These are phyloP conservation scores for Erysimum cheiranthoides DNA, from an alignment of 345 rosid species.

Conservation along the genomic window DNA sequence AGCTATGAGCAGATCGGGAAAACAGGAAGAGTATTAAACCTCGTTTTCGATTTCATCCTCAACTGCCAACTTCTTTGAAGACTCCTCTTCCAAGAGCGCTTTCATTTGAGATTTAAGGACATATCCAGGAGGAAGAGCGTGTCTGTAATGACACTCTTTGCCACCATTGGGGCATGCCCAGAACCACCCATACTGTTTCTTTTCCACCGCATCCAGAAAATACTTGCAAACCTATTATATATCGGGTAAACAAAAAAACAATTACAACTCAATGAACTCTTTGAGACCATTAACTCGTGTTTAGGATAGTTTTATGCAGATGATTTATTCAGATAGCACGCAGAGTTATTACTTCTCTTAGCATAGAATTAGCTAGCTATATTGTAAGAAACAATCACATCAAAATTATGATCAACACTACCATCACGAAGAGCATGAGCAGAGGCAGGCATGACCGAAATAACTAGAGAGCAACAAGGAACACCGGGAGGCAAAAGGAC, in stretches of 20 bases:
- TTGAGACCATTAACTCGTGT: neutral
- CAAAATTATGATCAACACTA: conserved; percentile 10
- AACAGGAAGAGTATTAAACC: conserved; percentile 49
- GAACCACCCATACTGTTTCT: conserved; percentile 98
- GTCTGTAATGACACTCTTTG: conserved; percentile 91
- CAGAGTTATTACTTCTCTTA: neutral
- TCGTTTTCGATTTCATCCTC: conserved; percentile 95
- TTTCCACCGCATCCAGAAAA: conserved; percentile 95
- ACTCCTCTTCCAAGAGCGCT: conserved; percentile 89
- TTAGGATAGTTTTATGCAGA: neutral
- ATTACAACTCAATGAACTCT: conserved; percentile 3
- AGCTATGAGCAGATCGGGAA: conserved; percentile 3
- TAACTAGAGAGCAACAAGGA: conserved; percentile 27
- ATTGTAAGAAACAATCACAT: neutral
- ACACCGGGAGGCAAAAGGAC: conserved; percentile 2
- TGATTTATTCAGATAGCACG: neutral
- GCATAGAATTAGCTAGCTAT: conserved; percentile 8
- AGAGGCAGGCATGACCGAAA: conserved; percentile 29
- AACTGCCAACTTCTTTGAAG: conserved; percentile 64
- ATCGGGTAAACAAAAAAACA: conserved; percentile 9
- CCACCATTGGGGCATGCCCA: conserved; percentile 94
- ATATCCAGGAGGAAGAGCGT: conserved; percentile 98
- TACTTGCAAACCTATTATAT: conserved; percentile 82
- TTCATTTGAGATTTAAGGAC: conserved; percentile 94
- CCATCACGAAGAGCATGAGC: conserved; percentile 33